A percentile compares a stretch with the other conserved stretches of the same genome.
phyloP scores from a whole-genome alignment of 164 flowering plant genomes.

The Taxillus chinensis region DNA sequence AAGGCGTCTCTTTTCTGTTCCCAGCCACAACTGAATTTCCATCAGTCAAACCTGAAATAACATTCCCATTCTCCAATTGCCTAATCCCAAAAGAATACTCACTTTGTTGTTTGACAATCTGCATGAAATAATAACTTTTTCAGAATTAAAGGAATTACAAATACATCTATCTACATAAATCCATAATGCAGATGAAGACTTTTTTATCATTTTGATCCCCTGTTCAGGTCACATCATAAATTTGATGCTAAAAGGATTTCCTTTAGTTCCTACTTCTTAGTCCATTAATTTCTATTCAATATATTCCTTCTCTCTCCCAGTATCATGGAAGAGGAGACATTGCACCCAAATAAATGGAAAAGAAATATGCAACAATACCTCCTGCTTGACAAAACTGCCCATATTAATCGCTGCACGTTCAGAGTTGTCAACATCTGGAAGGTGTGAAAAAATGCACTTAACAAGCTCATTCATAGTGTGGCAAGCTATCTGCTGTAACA shows the following conservation, averaged over 20 bases:
- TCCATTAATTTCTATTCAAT: no score
- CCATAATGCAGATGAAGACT: no score
- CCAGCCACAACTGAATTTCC: background rate
- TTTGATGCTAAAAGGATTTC: no score
- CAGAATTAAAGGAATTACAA: no score
- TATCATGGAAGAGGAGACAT: background rate
- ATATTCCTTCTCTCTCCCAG: background rate
- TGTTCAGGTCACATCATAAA: background rate
- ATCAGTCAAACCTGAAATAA: slow-evolving; percentile 1
- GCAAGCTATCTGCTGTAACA: slow-evolving; percentile 53
- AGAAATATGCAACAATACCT: slow-evolving; percentile 22
- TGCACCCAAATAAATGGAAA: background rate
- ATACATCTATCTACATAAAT: no score
- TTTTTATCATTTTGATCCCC: background rate
- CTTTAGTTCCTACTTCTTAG: no score
- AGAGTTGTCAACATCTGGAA: slow-evolving; percentile 27
- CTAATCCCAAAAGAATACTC: slow-evolving; percentile 23
- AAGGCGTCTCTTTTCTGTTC: background rate
- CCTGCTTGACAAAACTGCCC: slow-evolving; percentile 17
- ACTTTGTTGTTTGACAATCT: slow-evolving; percentile 22
- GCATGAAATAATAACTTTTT: slow-evolving; percentile 3
- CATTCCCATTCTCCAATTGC: slow-evolving; percentile 31
- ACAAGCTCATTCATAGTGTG: slow-evolving; percentile 62
- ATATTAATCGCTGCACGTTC: slow-evolving; percentile 26
- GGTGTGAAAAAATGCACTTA: slow-evolving; percentile 48